phyloP scores from a whole-genome alignment of 306 rosid species.

The Cicer cuneatum region DNA sequence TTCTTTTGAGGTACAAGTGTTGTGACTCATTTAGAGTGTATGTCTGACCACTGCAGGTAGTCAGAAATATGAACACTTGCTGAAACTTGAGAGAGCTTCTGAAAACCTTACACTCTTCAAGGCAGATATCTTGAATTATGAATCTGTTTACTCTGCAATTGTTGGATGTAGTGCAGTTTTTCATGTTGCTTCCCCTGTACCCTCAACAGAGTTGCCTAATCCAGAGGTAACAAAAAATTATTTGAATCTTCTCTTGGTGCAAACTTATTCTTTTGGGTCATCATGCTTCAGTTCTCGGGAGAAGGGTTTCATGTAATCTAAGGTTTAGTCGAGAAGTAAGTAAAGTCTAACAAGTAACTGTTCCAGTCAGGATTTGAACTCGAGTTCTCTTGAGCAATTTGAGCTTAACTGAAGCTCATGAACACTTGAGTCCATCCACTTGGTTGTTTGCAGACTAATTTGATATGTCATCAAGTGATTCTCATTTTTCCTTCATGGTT shows the following conservation, averaged over 20 bases:
- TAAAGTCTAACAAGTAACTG: too few species aligned
- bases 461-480: neutral
- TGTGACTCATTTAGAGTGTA: neutral
- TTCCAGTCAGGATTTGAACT: too few species aligned
- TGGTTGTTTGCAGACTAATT: neutral
- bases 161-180: conserved; percentile 57
- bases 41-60: conserved; percentile 35
- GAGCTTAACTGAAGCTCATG: too few species aligned
- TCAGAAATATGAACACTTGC: conserved; percentile 49
- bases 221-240: conserved; percentile 44
- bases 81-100: conserved; percentile 48
- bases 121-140: conserved; percentile 50
- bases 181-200: conserved; percentile 65
- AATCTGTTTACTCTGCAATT: conserved; percentile 52
- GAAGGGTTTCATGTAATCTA: too few species aligned
- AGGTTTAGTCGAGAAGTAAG: too few species aligned
- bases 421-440: too few species aligned
- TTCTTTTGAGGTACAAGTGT: neutral
- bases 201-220: conserved; percentile 41
- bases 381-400: too few species aligned
- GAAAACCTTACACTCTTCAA: conserved; percentile 53
- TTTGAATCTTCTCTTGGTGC: neutral
- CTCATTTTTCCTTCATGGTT: neutral
- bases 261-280: too few species aligned
- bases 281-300: too few species aligned